A percentile compares a stretch with the other conserved stretches of the same genome.
Conservation (phyloP, 2,329 filamentous ascomycete species). For the Aspergillus neoniger region DNA sequence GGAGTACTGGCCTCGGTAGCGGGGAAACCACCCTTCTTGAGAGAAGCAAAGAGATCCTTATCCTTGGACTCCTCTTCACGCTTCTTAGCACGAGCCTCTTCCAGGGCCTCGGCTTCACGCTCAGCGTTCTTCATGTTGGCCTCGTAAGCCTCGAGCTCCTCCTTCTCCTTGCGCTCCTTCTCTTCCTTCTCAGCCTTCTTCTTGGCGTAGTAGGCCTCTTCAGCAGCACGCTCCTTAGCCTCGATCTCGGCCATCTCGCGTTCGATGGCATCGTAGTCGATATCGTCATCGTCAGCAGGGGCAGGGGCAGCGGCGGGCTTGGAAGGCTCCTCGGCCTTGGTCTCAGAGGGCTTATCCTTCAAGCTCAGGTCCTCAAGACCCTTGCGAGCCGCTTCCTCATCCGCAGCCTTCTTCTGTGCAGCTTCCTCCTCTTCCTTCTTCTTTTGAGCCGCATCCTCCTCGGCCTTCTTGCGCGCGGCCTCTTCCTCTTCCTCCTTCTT, state of each 20-base stretch:
- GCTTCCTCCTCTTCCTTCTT: slow-evolving; percentile 34
- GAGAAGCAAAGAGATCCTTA: slow-evolving; percentile 47
- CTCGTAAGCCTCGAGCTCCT: slow-evolving; percentile 47
- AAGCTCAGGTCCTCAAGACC: slow-evolving; percentile 27
- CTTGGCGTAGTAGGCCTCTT: slow-evolving; percentile 63
- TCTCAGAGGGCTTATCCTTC: slow-evolving; percentile 48
- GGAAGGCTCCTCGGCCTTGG: slow-evolving; percentile 34
- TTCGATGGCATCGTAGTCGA: slow-evolving; percentile 51
- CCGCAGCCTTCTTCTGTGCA: slow-evolving; percentile 31
- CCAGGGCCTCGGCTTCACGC: slow-evolving; percentile 50
- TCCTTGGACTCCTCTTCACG: slow-evolving; percentile 39
- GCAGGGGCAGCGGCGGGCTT: slow-evolving; percentile 37
- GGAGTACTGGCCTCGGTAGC: slow-evolving; percentile 43
- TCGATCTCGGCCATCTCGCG: slow-evolving; percentile 50
- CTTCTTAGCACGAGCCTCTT: slow-evolving; percentile 48
- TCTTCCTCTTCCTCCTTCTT: slow-evolving; percentile 36
- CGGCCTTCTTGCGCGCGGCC: slow-evolving; percentile 33
- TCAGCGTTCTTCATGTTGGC: slow-evolving; percentile 53
- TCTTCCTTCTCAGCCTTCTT: slow-evolving; percentile 73
- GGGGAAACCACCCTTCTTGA: slow-evolving; percentile 45
- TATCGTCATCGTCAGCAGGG: slow-evolving; percentile 42
- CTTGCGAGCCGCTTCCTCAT: slow-evolving; percentile 25
- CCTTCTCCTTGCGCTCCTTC: slow-evolving; percentile 48
- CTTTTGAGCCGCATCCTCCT: slow-evolving; percentile 23
- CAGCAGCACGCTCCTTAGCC: slow-evolving; percentile 48